Base-by-base conservation (phyloP, 305 asterid genomes). In the Andrographis paniculata region DNA sequence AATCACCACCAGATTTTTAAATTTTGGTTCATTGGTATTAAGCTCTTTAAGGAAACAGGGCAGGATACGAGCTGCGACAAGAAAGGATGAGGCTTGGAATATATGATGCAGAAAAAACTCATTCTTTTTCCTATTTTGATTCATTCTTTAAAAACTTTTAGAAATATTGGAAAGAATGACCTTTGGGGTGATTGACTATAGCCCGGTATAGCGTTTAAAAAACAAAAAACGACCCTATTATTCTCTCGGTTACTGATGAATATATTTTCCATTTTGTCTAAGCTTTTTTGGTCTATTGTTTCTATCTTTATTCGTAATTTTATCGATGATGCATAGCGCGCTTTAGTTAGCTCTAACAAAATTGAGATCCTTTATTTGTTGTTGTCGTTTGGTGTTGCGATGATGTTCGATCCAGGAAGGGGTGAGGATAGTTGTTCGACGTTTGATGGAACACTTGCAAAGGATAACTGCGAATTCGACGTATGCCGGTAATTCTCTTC, bases 81-180 rank as follows among this genome's bases (percentile, higher is more conserved):
- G 56, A 62, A 65, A 59, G 68, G 50, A 40, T 18, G 30, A 59
- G 57, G 59, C 61, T 49, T 61, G 19, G 16, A 59, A 35, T 42
- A 65, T 57, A 17, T 52, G 60, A 61, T 24, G 4, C 6, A 24
- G 8, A 24, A 24, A 67, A 65, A 53, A 42, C 72, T 55, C 36
- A 60, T 70, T 64, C 52, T 55, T 62, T 71, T 50, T 39, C n/a
- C 50, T 48, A 52, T 57, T 67, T 62, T 42, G 22, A 52, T 68
- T 65, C 66, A 55, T 71, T 69, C 69, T 71, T 62, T 62, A 57
- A 57, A 24, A n/a, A 66, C 60, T 69, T 27, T 10, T 7, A 13
- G 38, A 60, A 68, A 55, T 59, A 52, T 66, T 55, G 64, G 57
- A 62, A 60, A 69, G 69, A 60, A 61, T 60, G 69, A 68, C 41